A percentile compares a stretch with the other conserved stretches of the same genome.
Conservation (phyloP, 139 green algal genomes). For the Diplosphaera chodatii region DNA sequence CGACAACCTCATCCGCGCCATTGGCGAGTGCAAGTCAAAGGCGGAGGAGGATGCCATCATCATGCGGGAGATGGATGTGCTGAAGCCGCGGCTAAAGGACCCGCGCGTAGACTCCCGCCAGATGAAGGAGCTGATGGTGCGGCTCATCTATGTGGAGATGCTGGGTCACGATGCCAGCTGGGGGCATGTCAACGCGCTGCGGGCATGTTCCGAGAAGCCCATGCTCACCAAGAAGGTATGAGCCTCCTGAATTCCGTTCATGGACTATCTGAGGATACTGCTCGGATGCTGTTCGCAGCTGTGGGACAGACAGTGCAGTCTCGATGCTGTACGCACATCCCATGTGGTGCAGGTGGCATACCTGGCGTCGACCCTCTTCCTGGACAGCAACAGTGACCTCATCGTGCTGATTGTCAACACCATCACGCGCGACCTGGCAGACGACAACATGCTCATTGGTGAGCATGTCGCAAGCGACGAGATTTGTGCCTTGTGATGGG, state of each 20-base stretch:
- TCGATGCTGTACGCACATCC: too few relatives aligned
- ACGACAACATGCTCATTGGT: slow-evolving; percentile 88
- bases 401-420: slow-evolving; percentile 96
- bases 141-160: slow-evolving; percentile 97
- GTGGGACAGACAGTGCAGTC: too few relatives aligned
- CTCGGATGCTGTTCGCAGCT: too few relatives aligned
- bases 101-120: slow-evolving; percentile 64
- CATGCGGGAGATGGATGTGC: slow-evolving; percentile 67
- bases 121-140: slow-evolving; percentile 80
- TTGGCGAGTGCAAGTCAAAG: slow-evolving; percentile 74
- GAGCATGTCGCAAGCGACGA: too few relatives aligned
- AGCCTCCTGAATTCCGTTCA: too few relatives aligned
- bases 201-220: slow-evolving; percentile 58
- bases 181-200: slow-evolving; percentile 81
- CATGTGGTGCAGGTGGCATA: slow-evolving; percentile 79
- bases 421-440: slow-evolving; percentile 84
- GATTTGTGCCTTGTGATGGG: too few relatives aligned
- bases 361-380: slow-evolving; percentile 82
- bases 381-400: slow-evolving; percentile 85
- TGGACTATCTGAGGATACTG: too few relatives aligned
- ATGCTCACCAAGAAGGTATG: slow-evolving; percentile 69
- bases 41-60: slow-evolving; percentile 82
- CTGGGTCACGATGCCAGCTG: slow-evolving; percentile 93
- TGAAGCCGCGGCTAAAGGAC: slow-evolving; percentile 69
- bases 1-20: slow-evolving; percentile 47